Base-by-base conservation (phyloP, 1,284 basidiomycete species). In the Pulchroboletus neoregius region DNA sequence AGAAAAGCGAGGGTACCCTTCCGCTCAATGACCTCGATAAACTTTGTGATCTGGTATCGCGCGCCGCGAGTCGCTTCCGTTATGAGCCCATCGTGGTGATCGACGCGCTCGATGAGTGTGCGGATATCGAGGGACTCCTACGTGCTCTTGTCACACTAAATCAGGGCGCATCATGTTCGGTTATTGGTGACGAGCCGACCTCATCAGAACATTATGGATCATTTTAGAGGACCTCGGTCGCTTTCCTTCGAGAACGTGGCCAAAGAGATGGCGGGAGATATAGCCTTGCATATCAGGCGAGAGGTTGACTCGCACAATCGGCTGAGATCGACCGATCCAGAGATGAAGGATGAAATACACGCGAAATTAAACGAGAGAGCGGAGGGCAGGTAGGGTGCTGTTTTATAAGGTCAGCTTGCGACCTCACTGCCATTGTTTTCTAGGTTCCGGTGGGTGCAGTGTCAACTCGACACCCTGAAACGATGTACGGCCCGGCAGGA, bases 371-470 rank as follows among this genome's bases (percentile, higher is more conserved):
- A 31, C 10, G n/a, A 37, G 13, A 36, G 16, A 32, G 39, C 45
- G 11, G 41, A 44, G 16, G 40, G 46, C 4, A 44, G 46, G 41
- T 45, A 33, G 20, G 16, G 7, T 2, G 2, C 22, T 12, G 15
- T 22, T 32, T 33, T 7, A 22, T 11, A 10, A 13, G 12, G 13
- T 28, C n/a, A n/a, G 1, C 5, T 13, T 5, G 7, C 1, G 6
- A 27, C 23, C n/a, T 46, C 5, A 45, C 6, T 2, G 6, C 6
- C 4, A 6, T 7, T 15, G 18, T 28, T 26, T 15, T 20, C 5
- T 34, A 47, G 44, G 12, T 49, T 49, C 13, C 39, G 36, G 4
- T 49, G 48, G 48, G 39, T 47, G 2, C 34, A 46, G 13, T 49
- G 48, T 27, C 48, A 49, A 15, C 10, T 49, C 3, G 47, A 45